These are phyloP conservation scores for Castanopsis chinensis DNA, from an alignment of 306 rosid species.

Conservation along the genomic window DNA sequence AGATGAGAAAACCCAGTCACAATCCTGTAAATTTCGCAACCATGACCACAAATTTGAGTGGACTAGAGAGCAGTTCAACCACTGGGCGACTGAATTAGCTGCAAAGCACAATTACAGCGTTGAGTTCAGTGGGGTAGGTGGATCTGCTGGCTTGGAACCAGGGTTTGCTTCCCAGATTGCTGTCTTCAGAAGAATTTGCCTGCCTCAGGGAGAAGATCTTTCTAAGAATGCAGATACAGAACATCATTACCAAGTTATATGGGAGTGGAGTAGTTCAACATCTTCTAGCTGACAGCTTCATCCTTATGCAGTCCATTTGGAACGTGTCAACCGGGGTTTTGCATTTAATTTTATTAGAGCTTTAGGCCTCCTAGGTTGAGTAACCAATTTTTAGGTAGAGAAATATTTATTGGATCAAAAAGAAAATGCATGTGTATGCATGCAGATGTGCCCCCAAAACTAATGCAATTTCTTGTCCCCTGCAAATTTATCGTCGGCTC, in stretches of 20 bases:
- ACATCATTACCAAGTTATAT: constrained; percentile 37
- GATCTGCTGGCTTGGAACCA: constrained; percentile 72
- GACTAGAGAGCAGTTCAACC: constrained; percentile 80
- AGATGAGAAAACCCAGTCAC: constrained; percentile 59
- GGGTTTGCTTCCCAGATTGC: constrained; percentile 99
- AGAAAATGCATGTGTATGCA: background rate
- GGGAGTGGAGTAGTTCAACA: constrained; percentile 62
- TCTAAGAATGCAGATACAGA: constrained; percentile 28
- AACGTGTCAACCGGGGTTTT: background rate
- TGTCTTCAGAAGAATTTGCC: constrained; percentile 56
- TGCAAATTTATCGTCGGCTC: background rate
- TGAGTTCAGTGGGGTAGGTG: constrained; percentile 89
- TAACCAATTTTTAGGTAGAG: no score
- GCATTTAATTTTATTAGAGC: background rate
- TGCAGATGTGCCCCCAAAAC: background rate
- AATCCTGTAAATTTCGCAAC: constrained; percentile 78
- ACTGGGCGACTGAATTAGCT: constrained; percentile 81
- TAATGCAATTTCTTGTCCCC: background rate
- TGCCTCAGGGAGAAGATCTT: constrained; percentile 13
- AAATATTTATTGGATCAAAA: background rate
- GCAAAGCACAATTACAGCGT: constrained; percentile 68
- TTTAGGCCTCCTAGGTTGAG: background rate
- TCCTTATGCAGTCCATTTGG: constrained; percentile 13
- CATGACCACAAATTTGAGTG: constrained; percentile 97
- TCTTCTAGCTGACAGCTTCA: background rate